phyloP scores from a whole-genome alignment of 1,284 basidiomycete genomes.

The Sanguinoderma infundibulare region DNA sequence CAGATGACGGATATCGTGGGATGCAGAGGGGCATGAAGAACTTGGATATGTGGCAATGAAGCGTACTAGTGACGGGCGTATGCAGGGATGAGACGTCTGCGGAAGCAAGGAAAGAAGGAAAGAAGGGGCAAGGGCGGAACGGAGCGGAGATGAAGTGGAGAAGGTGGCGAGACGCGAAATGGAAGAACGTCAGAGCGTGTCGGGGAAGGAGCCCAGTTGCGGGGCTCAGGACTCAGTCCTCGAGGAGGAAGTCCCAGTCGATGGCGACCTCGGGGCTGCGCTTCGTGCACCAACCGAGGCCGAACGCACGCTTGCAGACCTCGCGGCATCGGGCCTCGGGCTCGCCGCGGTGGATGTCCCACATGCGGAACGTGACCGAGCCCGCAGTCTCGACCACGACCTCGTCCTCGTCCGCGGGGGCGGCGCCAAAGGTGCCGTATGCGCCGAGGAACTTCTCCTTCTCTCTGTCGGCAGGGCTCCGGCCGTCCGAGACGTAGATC shows the following conservation, averaged over 20 bases:
- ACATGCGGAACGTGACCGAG: slow-evolving; percentile 72
- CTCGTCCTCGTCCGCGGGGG: slow-evolving; percentile 52
- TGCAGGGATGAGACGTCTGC: neutral
- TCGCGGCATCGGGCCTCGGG: slow-evolving; percentile 66
- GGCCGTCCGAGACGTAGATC: slow-evolving; percentile 34
- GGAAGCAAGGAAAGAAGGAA: slow-evolving; percentile 4
- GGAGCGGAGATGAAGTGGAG: neutral
- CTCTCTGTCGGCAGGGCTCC: neutral
- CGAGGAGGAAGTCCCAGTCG: slow-evolving; percentile 80
- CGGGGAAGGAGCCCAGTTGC: neutral
- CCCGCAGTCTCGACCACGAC: slow-evolving; percentile 64
- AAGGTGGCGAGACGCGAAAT: neutral
- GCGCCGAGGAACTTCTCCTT: slow-evolving; percentile 13
- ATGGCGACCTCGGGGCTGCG: slow-evolving; percentile 58
- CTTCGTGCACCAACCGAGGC: slow-evolving; percentile 50
- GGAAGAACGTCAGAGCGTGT: neutral
- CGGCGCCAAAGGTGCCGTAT: slow-evolving; percentile 16
- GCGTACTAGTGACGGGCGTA: neutral
- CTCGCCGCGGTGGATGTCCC: slow-evolving; percentile 68
- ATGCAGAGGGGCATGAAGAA: neutral
- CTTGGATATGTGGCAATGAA: slow-evolving; percentile 4
- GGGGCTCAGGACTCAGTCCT: slow-evolving; percentile 46
- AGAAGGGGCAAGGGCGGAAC: neutral
- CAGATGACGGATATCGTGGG: neutral
- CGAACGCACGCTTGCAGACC: slow-evolving; percentile 65